Evolutionary conservation across 352 stramenopile genomes (phyloP), one percentile per base, ranked within the genome.

Genomic region (Peronospora belbahrii): DNA sequence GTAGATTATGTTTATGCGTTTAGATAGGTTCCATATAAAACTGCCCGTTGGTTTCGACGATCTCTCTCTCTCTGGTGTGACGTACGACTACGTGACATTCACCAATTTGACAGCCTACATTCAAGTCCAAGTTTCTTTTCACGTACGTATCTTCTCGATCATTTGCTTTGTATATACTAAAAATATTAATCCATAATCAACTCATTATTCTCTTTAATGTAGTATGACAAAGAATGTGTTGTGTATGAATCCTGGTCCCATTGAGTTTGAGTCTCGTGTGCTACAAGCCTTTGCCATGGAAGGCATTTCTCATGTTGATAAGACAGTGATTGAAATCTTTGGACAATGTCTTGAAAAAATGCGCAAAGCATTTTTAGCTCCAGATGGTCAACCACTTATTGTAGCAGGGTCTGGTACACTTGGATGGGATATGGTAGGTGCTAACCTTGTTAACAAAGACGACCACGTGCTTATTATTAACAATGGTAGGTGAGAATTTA

Each of bases 191-290:
- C n/a, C n/a, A n/a, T n/a, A n/a, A n/a, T n/a, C n/a, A 54, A 20
- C 24, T 43, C 4, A 22, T 28, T 28, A 3, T 15, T 2, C 11
- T 11, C 17, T 13, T 11, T 9, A 11, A 22, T 17, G 10, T 6
- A 28, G 24, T 17, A 86, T 86, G 74, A 86, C 74, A 22, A 86
- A 88, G 68, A 58, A 65, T 30, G 70, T 83, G 52, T 42, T 88
- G 39, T 85, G 74, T 53, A 88, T 88, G 77, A 88, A 85, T 64
- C 77, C 77, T 4, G 77, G 77, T n/a, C 77, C 77, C 24, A 86
- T 88, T 52, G 77, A 85, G 57, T 88, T 88, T 54, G 77, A 88
- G 69, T 56, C 59, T 33, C 69, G 75, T 39, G 77, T 88, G 67
- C 70, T 88, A 28, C 63, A 77, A 36, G 56, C 65, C 25, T 88